Evolutionary conservation across 345 rosid species (phyloP).

Genomic region (Brassica cretica): DNA sequence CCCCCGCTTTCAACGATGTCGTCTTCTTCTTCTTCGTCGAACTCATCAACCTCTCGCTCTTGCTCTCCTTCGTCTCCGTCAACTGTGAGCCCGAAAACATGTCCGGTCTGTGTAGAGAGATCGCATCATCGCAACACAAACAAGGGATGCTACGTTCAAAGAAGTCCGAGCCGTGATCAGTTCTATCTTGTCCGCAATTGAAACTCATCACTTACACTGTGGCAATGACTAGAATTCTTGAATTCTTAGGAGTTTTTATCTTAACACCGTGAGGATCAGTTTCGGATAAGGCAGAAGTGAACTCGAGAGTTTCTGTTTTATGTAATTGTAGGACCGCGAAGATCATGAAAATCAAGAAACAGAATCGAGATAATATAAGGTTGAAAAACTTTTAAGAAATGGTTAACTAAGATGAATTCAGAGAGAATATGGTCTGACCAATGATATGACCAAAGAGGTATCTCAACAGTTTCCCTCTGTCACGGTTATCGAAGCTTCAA

Average conservation of each 20-base stretch:
- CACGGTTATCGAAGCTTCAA: no score
- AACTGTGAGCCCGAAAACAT: background rate
- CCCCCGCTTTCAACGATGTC: slow-evolving; percentile 33
- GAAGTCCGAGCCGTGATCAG: slow-evolving; percentile 45
- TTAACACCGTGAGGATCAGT: slow-evolving; percentile 15
- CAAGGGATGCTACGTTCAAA: slow-evolving; percentile 52
- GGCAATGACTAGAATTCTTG: background rate
- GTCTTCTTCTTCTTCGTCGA: slow-evolving; percentile 42
- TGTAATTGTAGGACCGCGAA: background rate
- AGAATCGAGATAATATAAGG: background rate
- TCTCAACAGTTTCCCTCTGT: no score
- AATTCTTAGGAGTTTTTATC: background rate
- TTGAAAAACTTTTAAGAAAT: background rate
- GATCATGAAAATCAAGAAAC: background rate
- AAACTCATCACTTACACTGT: slow-evolving; percentile 40
- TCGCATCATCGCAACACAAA: slow-evolving; percentile 22
- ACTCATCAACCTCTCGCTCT: slow-evolving; percentile 37
- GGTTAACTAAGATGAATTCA: background rate
- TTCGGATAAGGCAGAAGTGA: slow-evolving; percentile 16
- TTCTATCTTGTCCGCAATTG: slow-evolving; percentile 59
- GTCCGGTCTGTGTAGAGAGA: slow-evolving; percentile 39
- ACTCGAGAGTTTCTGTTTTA: background rate
- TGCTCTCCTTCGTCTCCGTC: slow-evolving; percentile 33
- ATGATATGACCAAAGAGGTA: no score
- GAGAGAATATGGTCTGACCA: no score